Percentiles rank a stretch among this genome's conserved stretches.
phyloP scores from a whole-genome alignment of 371 early-diverging fungal species.

The Haplosporangium sp. region DNA sequence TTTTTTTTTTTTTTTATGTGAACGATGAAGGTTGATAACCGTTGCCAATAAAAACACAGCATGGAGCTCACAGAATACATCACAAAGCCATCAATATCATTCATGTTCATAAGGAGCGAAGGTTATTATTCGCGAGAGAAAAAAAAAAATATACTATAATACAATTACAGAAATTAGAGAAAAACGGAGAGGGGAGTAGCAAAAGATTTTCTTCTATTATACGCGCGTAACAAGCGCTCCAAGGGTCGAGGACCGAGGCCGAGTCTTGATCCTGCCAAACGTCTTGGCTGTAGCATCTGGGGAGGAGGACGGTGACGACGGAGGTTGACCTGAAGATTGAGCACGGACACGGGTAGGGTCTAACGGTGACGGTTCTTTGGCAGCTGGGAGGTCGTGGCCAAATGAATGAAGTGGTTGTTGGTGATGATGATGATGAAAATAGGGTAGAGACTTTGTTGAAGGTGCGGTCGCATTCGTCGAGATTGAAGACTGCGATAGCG shows the following conservation, averaged over 20 bases:
- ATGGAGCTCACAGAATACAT: too few species aligned
- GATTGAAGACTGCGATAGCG: conserved; percentile 19
- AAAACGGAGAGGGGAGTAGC: background rate
- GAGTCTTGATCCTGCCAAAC: conserved; percentile 3
- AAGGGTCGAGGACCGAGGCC: conserved; percentile 31
- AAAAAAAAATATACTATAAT: too few species aligned
- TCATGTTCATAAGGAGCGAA: too few species aligned
- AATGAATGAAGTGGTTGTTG: background rate
- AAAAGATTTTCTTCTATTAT: background rate
- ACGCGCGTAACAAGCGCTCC: background rate
- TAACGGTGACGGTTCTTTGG: background rate
- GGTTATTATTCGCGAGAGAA: too few species aligned
- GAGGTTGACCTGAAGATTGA: background rate
- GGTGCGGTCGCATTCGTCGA: background rate
- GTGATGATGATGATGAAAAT: conserved; percentile 18
- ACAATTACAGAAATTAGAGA: too few species aligned
- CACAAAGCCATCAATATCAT: too few species aligned
- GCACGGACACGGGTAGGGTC: conserved; percentile 1
- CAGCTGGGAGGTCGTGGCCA: background rate
- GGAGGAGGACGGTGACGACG: background rate
- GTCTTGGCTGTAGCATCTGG: background rate
- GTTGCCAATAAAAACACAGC: too few species aligned
- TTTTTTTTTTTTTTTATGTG: too few species aligned
- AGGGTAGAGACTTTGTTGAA: conserved; percentile 5
- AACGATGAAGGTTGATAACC: too few species aligned